These are phyloP conservation scores for Wickerhamiella cacticola DNA, from an alignment of 805 yeast species.

Conservation along the genomic window DNA sequence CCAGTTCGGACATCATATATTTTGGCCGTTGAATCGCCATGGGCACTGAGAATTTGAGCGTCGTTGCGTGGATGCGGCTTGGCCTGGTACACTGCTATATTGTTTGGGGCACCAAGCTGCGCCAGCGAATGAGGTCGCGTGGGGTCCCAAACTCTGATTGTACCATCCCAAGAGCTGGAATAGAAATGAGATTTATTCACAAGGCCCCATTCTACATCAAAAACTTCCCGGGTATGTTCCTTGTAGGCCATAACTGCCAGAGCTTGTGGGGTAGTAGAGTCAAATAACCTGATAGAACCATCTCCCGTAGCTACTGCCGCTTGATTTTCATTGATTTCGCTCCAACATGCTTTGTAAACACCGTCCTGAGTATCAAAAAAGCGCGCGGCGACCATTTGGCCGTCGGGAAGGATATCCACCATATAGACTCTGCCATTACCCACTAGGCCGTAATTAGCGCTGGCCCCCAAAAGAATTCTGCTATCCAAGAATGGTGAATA, in stretches of 20 bases:
- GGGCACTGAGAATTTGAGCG: constrained; percentile 52
- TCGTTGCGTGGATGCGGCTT: constrained; percentile 78
- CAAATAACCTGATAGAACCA: constrained; percentile 76
- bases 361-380: constrained; percentile 90
- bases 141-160: constrained; percentile 42
- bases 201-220: constrained; percentile 61
- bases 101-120: constrained; percentile 17
- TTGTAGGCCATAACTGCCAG: constrained; percentile 28
- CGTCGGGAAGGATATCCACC: constrained; percentile 54
- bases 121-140: constrained; percentile 13
- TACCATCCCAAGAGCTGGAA: constrained; percentile 87
- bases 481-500: constrained; percentile 90
- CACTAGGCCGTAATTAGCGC: constrained; percentile 86
- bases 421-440: constrained; percentile 82
- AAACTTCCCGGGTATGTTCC: constrained; percentile 70
- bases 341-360: constrained; percentile 77
- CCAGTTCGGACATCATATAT: constrained; percentile 67
- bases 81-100: constrained; percentile 49
- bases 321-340: constrained; percentile 82
- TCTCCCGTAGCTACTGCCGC: constrained; percentile 77
- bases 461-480: constrained; percentile 76
- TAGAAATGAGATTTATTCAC: constrained; percentile 57
- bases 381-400: constrained; percentile 42
- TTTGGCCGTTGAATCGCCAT: constrained; percentile 61
- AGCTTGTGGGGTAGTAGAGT: constrained; percentile 35